Base-by-base conservation (phyloP, 2,329 filamentous ascomycete genomes). In the Fonsecaea multimorphosa region DNA sequence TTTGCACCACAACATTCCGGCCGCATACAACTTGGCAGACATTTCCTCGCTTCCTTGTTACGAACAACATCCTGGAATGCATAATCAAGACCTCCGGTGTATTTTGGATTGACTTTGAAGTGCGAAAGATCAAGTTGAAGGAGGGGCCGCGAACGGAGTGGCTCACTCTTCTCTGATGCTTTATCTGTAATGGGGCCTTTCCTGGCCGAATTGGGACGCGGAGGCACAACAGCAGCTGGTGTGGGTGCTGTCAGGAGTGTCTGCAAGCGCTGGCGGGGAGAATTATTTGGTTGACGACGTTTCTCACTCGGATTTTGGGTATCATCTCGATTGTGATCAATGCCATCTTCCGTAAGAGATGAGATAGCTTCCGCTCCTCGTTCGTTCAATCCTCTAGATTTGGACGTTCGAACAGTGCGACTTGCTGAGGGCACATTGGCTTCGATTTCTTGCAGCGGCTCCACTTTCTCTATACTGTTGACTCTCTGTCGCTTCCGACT, bases 41-140 rank as follows among this genome's bases (percentile, higher is more conserved):
- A 89, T 57, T 88, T 86, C 38, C 92, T 88, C 46, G 90, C 86
- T 9, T 87, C 85, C 69, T 84, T 89, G 61, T 85, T 86, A 59
- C 93, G 88, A 14, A 96, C 85, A 0, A 93, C 89, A 65, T 94
- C 90, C 1, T 84, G 81, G 74, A 87, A 96, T 11, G 92, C 91
- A 76, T 87, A 92, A 61, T 88, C 85, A 51, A 87, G 81, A 1
- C 91, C 91, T 49, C 89, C 84, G 69, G 93, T 94, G 70, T 82
- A 84, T 3, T 81, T 80, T 0, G 91, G 89, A 69, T 97, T 96
- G 72, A 95, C 82, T 75, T 89, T 94, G 81, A 97, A 97, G 77
- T 96, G 89, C 12, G 87, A 85, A 0, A 90, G 79, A 14, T 80
- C 80, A 12, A 96, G 83, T 36, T 84, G 80, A 0, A 82, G 78